Conservation (phyloP, 441 rosid genomes). For the Hura crepitans region DNA sequence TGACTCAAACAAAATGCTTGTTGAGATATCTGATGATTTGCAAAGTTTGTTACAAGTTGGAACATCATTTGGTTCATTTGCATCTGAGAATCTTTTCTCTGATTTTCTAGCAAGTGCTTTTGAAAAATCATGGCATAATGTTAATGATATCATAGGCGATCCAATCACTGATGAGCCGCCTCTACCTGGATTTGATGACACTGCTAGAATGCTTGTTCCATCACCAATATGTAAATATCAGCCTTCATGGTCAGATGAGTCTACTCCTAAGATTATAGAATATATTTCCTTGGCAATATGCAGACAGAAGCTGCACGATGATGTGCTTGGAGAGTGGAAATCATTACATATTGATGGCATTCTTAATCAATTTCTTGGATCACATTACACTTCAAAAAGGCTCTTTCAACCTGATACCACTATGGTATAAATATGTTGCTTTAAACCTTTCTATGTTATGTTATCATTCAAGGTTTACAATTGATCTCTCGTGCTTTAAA, state of each 20-base stretch:
- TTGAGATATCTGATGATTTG: slow-evolving; percentile 29
- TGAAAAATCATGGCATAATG: slow-evolving; percentile 33
- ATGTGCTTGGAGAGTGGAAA: slow-evolving; percentile 63
- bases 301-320: slow-evolving; percentile 76
- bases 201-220: slow-evolving; percentile 29
- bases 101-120: slow-evolving; percentile 42
- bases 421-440: slow-evolving; percentile 32
- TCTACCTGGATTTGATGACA: slow-evolving; percentile 66
- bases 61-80: slow-evolving; percentile 27
- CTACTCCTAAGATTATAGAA: slow-evolving; percentile 45
- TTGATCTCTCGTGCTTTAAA: not conserved
- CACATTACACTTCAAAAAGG: slow-evolving; percentile 31
- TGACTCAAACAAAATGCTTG: slow-evolving; percentile 27
- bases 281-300: slow-evolving; percentile 67
- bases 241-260: slow-evolving; percentile 41
- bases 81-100: slow-evolving; percentile 37
- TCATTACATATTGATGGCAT: slow-evolving; percentile 37
- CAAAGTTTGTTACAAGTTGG: slow-evolving; percentile 31
- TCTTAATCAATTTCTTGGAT: slow-evolving; percentile 43
- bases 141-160: slow-evolving; percentile 34
- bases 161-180: slow-evolving; percentile 49
- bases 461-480: not conserved
- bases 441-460: not conserved
- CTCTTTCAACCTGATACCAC: slow-evolving; percentile 17
- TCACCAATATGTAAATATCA: slow-evolving; percentile 36